Conservation (phyloP, 1,284 basidiomycete genomes). For the Leccinum variabile region DNA sequence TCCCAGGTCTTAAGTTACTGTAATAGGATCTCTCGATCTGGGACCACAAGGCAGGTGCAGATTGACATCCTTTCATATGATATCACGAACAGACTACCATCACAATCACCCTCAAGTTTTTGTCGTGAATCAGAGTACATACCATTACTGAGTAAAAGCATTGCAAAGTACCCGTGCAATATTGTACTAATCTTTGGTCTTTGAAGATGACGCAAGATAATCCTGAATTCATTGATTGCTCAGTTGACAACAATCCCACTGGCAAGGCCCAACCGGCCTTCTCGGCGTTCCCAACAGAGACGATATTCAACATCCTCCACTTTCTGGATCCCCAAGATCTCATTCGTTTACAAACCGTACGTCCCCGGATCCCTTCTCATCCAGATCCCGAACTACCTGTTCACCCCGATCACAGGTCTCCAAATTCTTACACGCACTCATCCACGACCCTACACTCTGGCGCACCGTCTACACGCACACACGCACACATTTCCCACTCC, state of each 20-base stretch:
- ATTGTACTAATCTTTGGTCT: neutral
- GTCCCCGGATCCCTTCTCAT: neutral
- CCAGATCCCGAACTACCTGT: neutral
- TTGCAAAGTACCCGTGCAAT: neutral
- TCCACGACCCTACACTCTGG: constrained; percentile 19
- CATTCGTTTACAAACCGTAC: constrained; percentile 18
- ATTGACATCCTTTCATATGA: neutral
- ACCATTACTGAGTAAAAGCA: neutral
- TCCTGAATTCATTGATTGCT: neutral
- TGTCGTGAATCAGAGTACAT: neutral
- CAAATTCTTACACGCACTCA: constrained; percentile 16
- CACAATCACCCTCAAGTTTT: neutral
- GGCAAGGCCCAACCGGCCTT: neutral
- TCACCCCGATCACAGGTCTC: constrained; percentile 16
- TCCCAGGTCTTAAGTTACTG: neutral
- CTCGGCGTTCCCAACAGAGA: constrained; percentile 20
- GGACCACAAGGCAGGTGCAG: neutral
- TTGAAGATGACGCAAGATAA: neutral
- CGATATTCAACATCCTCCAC: constrained; percentile 15
- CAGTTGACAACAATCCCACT: neutral
- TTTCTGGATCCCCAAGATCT: constrained; percentile 16
- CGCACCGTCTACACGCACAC: constrained; percentile 10
- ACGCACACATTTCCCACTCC: constrained; percentile 16
- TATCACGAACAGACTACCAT: neutral
- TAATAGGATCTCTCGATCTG: neutral